phyloP scores from a whole-genome alignment of 257 asterid genomes.

The Solanum pennellii region DNA sequence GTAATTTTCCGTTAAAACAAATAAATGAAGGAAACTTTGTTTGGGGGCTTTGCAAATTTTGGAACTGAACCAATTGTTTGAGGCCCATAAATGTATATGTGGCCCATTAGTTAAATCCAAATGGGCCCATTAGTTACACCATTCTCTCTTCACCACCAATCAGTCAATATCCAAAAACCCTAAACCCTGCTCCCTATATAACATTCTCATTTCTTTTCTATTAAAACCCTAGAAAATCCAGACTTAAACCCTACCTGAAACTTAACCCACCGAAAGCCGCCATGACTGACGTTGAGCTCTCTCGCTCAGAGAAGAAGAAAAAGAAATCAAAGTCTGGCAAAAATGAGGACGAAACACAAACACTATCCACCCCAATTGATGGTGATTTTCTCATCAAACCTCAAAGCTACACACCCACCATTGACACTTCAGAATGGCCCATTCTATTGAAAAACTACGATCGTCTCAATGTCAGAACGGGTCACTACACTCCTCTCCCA shows the following conservation, averaged over 20 bases:
- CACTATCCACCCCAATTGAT: conserved; percentile 3
- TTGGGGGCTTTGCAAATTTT: background rate
- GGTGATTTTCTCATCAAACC: conserved; percentile 65
- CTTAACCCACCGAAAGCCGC: conserved; percentile 6
- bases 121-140: background rate
- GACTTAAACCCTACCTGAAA: conserved; percentile 15
- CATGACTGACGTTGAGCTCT: conserved; percentile 61
- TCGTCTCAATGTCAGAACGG: conserved; percentile 61
- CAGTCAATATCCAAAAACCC: background rate
- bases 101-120: background rate
- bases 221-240: conserved; percentile 18
- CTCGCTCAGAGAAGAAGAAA: conserved; percentile 69
- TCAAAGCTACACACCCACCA: conserved; percentile 63
- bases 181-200: background rate
- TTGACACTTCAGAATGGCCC: conserved; percentile 90
- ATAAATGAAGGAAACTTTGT: background rate
- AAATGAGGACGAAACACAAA: conserved; percentile 4
- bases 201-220: background rate
- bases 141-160: background rate
- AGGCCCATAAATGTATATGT: background rate
- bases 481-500: conserved; percentile 91
- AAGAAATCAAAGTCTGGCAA: conserved; percentile 34
- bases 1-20: background rate
- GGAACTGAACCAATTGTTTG: background rate
- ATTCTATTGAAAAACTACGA: conserved; percentile 84